Base-by-base conservation (phyloP, 2,329 filamentous ascomycete species). In the Ophidiomyces ophidiicola region DNA sequence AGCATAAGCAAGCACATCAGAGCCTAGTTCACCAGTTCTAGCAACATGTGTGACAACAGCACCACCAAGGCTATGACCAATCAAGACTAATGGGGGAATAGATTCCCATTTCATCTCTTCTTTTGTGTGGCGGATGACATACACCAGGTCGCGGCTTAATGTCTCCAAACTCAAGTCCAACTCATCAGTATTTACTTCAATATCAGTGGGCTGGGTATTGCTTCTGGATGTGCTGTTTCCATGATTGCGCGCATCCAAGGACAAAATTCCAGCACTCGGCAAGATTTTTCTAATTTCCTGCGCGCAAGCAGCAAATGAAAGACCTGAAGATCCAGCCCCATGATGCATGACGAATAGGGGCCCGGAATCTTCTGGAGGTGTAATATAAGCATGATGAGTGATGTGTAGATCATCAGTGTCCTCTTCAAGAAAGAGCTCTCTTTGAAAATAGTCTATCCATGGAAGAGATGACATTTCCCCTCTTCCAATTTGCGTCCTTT, bases 291-390 rank as follows among this genome's bases (percentile, higher is more conserved):
- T 74, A 45, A 96, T 76, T 56, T 92, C 82, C 31, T 75, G 70
- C 2, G 80, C 76, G 44, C 93, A 76, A 3, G 84, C 70, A 4
- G 87, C 87, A 61, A 96, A 98, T 2, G 86, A 93, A 43, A 96
- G 72, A 5, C 82, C 92, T 0, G 87, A 94, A 3, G 87, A 93
- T 11, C 90, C 90, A 28, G 84, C 90, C 26, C 90, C 90, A 62
- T 98, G 90, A 56, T 98, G 90, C 62, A 82, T 84, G 44, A 96
- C 80, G 59, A 98, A 87, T 4, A 98, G 68, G 0, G 88, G 86
- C 0, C 81, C 83, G 45, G 72, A 71, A 25, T 71, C 77, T 1
- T 57, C 54, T 1, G 88, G 87, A 1, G 86, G 85, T 14, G 78
- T 94, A 30, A 96, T 69, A 59, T 96, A 96, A 42, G 76, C 82